Evolutionary conservation across 139 green algal species (phyloP).

Genomic region (Coelastrella sp.): DNA sequence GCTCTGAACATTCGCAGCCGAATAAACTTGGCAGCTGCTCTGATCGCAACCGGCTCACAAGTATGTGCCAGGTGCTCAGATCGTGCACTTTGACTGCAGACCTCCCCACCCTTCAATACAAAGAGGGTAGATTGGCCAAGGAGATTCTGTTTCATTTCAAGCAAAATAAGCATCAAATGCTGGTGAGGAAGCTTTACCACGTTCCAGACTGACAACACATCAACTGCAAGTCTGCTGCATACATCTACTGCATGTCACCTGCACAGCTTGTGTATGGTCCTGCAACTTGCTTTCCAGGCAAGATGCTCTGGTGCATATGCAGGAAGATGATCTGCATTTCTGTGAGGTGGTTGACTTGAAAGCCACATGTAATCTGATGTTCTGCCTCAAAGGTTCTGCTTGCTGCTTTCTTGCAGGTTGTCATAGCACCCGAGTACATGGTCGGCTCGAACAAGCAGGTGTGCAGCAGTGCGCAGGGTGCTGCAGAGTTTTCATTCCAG

Average conservation of each 20-base stretch:
- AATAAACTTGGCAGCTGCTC: neutral
- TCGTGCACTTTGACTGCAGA: neutral
- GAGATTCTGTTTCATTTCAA: constrained; percentile 30
- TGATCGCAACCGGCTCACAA: neutral
- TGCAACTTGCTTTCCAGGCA: too few species aligned
- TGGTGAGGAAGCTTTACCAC: neutral
- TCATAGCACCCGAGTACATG: constrained; percentile 73
- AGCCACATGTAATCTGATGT: neutral
- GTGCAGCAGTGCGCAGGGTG: too few species aligned
- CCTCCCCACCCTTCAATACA: constrained; percentile 27
- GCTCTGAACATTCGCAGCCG: too few species aligned
- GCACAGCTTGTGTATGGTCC: too few species aligned
- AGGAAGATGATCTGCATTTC: too few species aligned
- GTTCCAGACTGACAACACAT: neutral
- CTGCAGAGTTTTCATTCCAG: too few species aligned
- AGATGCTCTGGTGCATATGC: too few species aligned
- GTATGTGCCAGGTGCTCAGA: neutral
- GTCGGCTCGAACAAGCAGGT: constrained; percentile 77
- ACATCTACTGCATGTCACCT: neutral
- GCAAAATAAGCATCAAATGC: constrained; percentile 6
- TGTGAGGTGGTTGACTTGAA: too few species aligned
- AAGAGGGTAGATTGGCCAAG: constrained; percentile 29
- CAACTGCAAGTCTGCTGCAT: neutral
- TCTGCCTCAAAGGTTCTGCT: neutral
- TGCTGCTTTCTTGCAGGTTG: constrained; percentile 56